phyloP scores from a whole-genome alignment of 2,329 filamentous ascomycete genomes.

The Neobulgaria alba region DNA sequence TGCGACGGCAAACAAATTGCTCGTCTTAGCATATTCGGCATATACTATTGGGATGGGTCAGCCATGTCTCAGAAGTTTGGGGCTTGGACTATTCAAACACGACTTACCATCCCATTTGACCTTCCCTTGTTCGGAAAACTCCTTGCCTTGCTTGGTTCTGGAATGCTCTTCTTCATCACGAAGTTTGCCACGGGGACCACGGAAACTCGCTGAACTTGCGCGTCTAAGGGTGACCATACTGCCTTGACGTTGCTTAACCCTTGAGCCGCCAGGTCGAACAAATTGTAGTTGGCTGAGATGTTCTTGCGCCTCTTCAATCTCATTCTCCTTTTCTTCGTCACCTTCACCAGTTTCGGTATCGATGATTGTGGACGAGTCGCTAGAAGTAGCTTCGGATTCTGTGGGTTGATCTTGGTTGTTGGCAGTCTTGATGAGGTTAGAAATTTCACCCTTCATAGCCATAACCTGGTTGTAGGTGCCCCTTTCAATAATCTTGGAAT shows the following conservation, averaged over 20 bases:
- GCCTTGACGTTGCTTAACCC: conserved; percentile 49
- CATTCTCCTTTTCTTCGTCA: conserved; percentile 39
- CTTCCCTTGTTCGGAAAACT: conserved; percentile 87
- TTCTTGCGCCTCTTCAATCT: conserved; percentile 73
- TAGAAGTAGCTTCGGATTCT: conserved; percentile 37
- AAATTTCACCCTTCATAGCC: conserved; percentile 87
- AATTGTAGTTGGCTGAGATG: conserved; percentile 66
- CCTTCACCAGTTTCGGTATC: conserved; percentile 45
- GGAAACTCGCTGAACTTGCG: conserved; percentile 87
- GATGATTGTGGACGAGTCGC: conserved; percentile 50
- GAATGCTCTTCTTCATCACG: conserved; percentile 69
- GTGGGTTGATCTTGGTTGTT: conserved; percentile 45
- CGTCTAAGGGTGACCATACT: conserved; percentile 78
- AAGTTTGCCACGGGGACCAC: conserved; percentile 73
- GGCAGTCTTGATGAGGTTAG: conserved; percentile 72
- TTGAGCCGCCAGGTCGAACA: conserved; percentile 49
- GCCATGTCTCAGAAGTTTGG: conserved; percentile 8
- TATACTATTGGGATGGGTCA: conserved; percentile 51
- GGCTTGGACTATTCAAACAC: conserved; percentile 1
- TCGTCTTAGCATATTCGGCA: conserved; percentile 86
- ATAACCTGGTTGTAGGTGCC: conserved; percentile 87
- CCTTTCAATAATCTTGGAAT: conserved; percentile 75
- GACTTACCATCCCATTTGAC: conserved; percentile 73
- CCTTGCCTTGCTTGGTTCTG: conserved; percentile 79
- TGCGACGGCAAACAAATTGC: conserved; percentile 74